Percentiles rank a stretch among this genome's conserved stretches.
phyloP scores from a whole-genome alignment of 2,329 filamentous ascomycete genomes.

The Neofusicoccum sp. region DNA sequence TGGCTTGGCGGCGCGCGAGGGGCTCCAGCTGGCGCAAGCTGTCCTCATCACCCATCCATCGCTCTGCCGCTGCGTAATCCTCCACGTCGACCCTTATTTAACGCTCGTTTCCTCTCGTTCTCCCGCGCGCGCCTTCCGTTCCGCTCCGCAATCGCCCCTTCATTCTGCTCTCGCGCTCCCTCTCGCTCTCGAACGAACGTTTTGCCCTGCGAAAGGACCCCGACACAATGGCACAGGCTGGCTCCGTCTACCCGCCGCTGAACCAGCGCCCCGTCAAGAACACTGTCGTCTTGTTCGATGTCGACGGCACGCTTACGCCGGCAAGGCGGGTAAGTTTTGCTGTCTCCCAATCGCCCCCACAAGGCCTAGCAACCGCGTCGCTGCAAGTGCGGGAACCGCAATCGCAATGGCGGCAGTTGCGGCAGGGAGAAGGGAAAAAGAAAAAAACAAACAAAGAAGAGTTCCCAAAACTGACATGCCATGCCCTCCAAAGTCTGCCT shows the following conservation, averaged over 20 bases:
- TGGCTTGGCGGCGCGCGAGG: conserved; percentile 11
- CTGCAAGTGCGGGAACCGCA: neutral
- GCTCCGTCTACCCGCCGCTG: conserved; percentile 68
- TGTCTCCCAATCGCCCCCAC: conserved; percentile 61
- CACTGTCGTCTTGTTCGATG: conserved; percentile 95
- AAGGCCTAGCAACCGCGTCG: conserved; percentile 55
- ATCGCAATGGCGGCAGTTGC: neutral
- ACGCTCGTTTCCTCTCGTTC: neutral
- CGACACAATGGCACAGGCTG: conserved; percentile 43
- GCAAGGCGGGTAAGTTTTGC: conserved; percentile 67
- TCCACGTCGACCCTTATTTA: neutral
- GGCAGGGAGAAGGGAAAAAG: neutral
- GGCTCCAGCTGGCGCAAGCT: conserved; percentile 8
- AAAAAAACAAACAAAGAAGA: too few relatives aligned
- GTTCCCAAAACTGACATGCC: neutral
- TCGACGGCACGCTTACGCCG: conserved; percentile 87
- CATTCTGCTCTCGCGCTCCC: conserved; percentile 39
- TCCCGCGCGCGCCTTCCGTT: neutral
- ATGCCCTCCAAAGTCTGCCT: conserved; percentile 58
- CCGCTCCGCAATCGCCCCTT: neutral
- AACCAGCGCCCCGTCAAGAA: conserved; percentile 84
- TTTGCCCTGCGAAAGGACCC: neutral
- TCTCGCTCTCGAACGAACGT: neutral
- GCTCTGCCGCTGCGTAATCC: neutral
- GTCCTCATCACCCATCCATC: conserved; percentile 5